phyloP scores from a whole-genome alignment of 805 yeast species.

The Dipodascus geniculatus region DNA sequence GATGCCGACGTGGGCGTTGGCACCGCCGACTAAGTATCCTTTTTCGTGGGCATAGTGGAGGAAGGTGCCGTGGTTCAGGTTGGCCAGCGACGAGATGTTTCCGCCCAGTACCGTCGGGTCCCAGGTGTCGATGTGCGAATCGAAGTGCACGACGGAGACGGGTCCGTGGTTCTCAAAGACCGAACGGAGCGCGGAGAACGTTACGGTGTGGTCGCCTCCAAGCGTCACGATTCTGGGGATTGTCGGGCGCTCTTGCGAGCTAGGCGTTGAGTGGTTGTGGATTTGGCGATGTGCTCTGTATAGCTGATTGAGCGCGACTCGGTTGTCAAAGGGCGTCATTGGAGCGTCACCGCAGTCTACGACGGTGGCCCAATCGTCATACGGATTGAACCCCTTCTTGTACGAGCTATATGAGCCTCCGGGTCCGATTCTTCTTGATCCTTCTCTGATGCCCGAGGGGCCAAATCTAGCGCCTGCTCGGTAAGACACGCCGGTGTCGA shows the following conservation, averaged over 20 bases:
- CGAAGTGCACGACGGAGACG: slow-evolving; percentile 59
- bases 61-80: slow-evolving; percentile 57
- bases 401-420: slow-evolving; percentile 23
- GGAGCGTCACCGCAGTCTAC: slow-evolving; percentile 62
- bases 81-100: slow-evolving; percentile 45
- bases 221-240: slow-evolving; percentile 51
- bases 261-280: slow-evolving; percentile 17
- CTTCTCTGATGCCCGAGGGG: slow-evolving; percentile 34
- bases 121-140: slow-evolving; percentile 64
- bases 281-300: slow-evolving; percentile 37
- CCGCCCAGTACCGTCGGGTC: slow-evolving; percentile 54
- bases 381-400: slow-evolving; percentile 51
- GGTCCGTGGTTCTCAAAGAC: slow-evolving; percentile 47
- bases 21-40: slow-evolving; percentile 39
- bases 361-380: slow-evolving; percentile 41
- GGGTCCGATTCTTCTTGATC: slow-evolving; percentile 29
- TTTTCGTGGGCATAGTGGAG: slow-evolving; percentile 59
- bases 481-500: slow-evolving; percentile 71
- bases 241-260: slow-evolving; percentile 30
- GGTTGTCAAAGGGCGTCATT: slow-evolving; percentile 51
- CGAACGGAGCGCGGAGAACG: slow-evolving; percentile 57
- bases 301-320: slow-evolving; percentile 47
- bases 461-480: slow-evolving; percentile 81
- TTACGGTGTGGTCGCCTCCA: slow-evolving; percentile 74
- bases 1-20: slow-evolving; percentile 49